phyloP scores from a whole-genome alignment of 1,284 basidiomycete species.

The Coniophora puteana region DNA sequence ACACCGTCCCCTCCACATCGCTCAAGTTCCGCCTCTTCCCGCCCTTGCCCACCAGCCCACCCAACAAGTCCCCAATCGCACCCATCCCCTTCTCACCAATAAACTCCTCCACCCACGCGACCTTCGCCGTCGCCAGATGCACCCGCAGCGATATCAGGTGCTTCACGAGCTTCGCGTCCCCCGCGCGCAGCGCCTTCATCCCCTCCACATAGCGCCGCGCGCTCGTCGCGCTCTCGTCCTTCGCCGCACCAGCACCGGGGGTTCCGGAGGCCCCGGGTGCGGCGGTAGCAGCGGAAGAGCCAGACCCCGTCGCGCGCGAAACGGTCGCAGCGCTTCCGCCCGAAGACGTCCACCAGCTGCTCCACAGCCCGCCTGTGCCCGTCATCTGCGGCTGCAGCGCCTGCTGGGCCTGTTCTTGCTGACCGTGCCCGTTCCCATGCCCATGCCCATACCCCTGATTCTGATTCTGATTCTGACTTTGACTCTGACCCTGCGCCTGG shows the following conservation, averaged over 20 bases:
- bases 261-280: constrained; percentile 31
- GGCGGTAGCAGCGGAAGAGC: no score
- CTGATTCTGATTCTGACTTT: no score
- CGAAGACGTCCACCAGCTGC: constrained; percentile 68
- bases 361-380: constrained; percentile 73
- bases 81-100: constrained; percentile 69
- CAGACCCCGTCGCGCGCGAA: no score
- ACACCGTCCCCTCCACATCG: constrained; percentile 65
- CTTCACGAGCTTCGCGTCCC: constrained; percentile 66
- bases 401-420: no score
- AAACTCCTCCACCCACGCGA: constrained; percentile 80
- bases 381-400: constrained; percentile 64
- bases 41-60: constrained; percentile 56
- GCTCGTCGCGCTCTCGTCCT: constrained; percentile 40
- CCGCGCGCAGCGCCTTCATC: constrained; percentile 47
- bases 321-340: constrained; percentile 44
- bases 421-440: no score
- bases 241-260: constrained; percentile 11
- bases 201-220: constrained; percentile 61
- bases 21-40: constrained; percentile 54
- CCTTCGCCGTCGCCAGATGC: constrained; percentile 78
- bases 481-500: no score
- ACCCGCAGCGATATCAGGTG: constrained; percentile 84
- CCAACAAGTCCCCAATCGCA: constrained; percentile 54
- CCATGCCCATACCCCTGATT: no score